Evolutionary conservation across 2,329 filamentous ascomycete genomes (phyloP).

Genomic region (Raffaelea ambrosiae): DNA sequence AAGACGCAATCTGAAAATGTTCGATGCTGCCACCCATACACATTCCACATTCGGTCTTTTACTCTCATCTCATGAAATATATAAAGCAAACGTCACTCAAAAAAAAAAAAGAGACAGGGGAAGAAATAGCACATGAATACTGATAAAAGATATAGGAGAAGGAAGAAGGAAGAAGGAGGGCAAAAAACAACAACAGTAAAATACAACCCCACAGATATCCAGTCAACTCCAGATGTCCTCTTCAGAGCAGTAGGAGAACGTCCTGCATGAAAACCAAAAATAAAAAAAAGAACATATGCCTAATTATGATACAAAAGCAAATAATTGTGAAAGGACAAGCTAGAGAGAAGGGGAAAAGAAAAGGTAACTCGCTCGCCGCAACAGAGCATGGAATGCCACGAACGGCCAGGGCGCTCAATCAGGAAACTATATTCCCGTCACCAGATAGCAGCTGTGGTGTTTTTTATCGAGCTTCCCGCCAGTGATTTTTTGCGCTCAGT

Average conservation of each 20-base stretch:
- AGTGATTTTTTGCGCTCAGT: too few species aligned
- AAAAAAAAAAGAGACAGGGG: not conserved
- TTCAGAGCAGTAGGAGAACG: not conserved
- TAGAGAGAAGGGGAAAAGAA: not conserved
- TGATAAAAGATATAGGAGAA: too few species aligned
- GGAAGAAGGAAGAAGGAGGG: not conserved
- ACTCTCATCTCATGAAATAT: too few species aligned
- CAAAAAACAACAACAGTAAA: not conserved
- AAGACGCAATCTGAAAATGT: too few species aligned
- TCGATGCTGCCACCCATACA: too few species aligned
- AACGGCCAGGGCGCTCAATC: not conserved
- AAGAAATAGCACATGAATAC: too few species aligned
- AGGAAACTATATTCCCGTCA: too few species aligned
- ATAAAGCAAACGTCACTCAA: not conserved
- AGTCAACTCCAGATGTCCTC: not conserved
- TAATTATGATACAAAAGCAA: not conserved
- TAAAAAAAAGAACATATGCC: not conserved
- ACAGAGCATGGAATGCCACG: not conserved
- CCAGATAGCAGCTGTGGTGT: too few species aligned
- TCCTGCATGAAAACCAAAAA: not conserved
- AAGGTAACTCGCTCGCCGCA: not conserved
- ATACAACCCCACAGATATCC: not conserved
- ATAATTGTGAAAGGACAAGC: not conserved
- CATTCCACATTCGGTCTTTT: too few species aligned
- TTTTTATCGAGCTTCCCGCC: too few species aligned